phyloP scores from a whole-genome alignment of 805 yeast species.

The Pichia exigua region DNA sequence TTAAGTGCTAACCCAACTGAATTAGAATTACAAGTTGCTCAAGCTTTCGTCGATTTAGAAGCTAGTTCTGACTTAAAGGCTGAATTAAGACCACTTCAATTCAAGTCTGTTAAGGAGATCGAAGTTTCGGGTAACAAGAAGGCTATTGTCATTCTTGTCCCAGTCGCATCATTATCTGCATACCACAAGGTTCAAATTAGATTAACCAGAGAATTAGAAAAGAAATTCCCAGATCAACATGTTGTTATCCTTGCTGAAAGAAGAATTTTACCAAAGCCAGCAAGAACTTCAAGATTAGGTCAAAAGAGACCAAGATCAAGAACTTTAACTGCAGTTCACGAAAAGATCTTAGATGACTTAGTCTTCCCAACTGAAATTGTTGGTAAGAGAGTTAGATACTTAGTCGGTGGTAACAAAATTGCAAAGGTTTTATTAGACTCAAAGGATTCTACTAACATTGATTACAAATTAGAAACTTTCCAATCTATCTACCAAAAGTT shows the following conservation, averaged over 20 bases:
- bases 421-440: slow-evolving; percentile 97
- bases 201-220: slow-evolving; percentile 98
- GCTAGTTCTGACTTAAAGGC: slow-evolving; percentile 91
- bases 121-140: slow-evolving; percentile 98
- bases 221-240: slow-evolving; percentile 99
- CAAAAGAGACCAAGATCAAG: slow-evolving; percentile 99
- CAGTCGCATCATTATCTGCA: slow-evolving; percentile 85
- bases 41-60: slow-evolving; percentile 96
- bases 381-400: slow-evolving; percentile 99
- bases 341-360: slow-evolving; percentile 95
- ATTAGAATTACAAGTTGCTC: slow-evolving; percentile 99
- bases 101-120: slow-evolving; percentile 97
- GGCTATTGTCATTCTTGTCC: slow-evolving; percentile 97
- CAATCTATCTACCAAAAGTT: slow-evolving; percentile 96
- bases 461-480: slow-evolving; percentile 98
- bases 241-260: slow-evolving; percentile 99
- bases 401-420: slow-evolving; percentile 97
- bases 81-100: slow-evolving; percentile 96
- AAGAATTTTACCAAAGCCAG: slow-evolving; percentile 98
- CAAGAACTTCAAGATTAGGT: slow-evolving; percentile 84
- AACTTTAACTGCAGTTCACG: slow-evolving; percentile 98
- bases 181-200: slow-evolving; percentile 97
- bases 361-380: slow-evolving; percentile 99
- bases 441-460: slow-evolving; percentile 93
- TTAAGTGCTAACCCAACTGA: slow-evolving; percentile 93